Percentiles rank a stretch among this genome's conserved stretches.
These are phyloP conservation scores for Epichloe sibirici DNA, from an alignment of 2,329 filamentous ascomycete species.

Conservation along the genomic window DNA sequence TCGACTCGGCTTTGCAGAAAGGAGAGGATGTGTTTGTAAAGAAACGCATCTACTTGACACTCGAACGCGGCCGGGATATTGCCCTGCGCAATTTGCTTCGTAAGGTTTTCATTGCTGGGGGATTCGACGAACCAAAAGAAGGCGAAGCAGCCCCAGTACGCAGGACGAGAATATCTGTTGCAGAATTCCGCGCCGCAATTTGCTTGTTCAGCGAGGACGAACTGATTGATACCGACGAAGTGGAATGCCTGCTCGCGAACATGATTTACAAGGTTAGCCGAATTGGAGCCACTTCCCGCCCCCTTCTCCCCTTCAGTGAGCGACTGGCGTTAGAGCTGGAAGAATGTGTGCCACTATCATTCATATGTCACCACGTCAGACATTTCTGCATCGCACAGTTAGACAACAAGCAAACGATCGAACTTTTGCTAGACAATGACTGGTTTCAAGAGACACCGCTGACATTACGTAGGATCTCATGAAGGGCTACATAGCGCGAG, in stretches of 20 bases:
- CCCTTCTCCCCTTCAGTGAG: neutral
- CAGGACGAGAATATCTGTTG: conserved; percentile 67
- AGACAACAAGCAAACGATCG: neutral
- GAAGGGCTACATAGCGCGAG: conserved; percentile 95
- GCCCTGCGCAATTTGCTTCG: conserved; percentile 82
- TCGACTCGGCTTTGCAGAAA: conserved; percentile 67
- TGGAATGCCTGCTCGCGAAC: conserved; percentile 89
- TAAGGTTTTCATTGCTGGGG: conserved; percentile 79
- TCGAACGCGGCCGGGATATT: conserved; percentile 86
- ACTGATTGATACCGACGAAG: conserved; percentile 73
- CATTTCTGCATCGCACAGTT: neutral
- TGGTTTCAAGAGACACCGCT: conserved; percentile 12
- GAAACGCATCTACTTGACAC: conserved; percentile 82
- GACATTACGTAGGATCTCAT: conserved; percentile 57
- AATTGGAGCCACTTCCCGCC: conserved; percentile 10
- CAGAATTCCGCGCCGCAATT: conserved; percentile 76
- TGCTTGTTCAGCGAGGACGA: conserved; percentile 56
- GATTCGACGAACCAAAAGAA: conserved; percentile 67
- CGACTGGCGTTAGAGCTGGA: neutral
- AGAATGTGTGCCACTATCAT: neutral
- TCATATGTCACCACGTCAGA: neutral
- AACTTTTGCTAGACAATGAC: neutral
- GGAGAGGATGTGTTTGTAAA: conserved; percentile 91
- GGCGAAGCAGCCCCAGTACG: conserved; percentile 48
- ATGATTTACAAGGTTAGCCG: conserved; percentile 85